phyloP scores from a whole-genome alignment of 495 filamentous ascomycete species.

The Podospora pseudopauciseta region DNA sequence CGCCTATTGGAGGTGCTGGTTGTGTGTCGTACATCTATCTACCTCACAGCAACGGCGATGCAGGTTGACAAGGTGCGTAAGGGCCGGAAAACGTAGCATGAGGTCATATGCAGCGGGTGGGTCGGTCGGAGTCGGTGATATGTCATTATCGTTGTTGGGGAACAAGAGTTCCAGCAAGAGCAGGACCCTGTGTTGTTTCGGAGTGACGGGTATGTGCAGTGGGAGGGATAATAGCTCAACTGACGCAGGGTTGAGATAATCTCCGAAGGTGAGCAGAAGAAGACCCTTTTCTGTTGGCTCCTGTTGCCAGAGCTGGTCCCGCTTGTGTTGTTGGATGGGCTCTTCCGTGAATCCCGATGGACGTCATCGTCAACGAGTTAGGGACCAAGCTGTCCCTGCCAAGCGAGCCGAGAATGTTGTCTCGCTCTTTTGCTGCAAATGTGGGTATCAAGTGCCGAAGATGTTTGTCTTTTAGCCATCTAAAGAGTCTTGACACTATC shows the following conservation, averaged over 20 bases:
- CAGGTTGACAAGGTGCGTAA: background rate
- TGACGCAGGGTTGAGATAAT: background rate
- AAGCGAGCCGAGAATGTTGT: background rate
- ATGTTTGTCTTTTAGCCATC: background rate
- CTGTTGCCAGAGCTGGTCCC: background rate
- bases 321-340: too few species aligned
- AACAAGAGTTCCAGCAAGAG: background rate
- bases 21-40: background rate
- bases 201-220: background rate
- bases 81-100: background rate
- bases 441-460: background rate
- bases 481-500: background rate
- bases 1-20: background rate
- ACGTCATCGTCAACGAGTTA: background rate
- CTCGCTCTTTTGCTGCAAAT: background rate
- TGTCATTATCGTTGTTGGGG: background rate
- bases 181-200: background rate
- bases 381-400: background rate
- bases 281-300: background rate
- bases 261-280: background rate
- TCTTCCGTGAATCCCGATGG: background rate
- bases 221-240: background rate
- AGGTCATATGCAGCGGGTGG: background rate
- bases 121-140: background rate
- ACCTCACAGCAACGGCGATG: background rate